These are phyloP conservation scores for Tausonia pullulans DNA, from an alignment of 1,284 basidiomycete species.

Conservation along the genomic window DNA sequence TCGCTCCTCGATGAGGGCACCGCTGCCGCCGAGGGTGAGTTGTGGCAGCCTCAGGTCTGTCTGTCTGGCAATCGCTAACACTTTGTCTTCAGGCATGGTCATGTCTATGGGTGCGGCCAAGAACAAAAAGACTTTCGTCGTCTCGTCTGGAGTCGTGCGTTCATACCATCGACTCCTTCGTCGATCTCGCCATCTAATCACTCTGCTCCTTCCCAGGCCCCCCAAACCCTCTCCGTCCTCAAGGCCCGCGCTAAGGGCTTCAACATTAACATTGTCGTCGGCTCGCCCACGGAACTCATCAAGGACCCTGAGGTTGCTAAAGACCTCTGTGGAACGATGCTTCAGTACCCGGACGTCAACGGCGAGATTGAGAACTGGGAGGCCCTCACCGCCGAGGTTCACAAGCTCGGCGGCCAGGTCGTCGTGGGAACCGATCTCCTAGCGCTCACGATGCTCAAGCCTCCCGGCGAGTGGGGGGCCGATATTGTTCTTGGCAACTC, in stretches of 20 bases:
- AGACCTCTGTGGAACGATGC: conserved; percentile 72
- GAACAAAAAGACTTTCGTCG: conserved; percentile 73
- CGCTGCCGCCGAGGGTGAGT: conserved; percentile 69
- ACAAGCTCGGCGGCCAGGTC: conserved; percentile 65
- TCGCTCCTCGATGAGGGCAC: conserved; percentile 86
- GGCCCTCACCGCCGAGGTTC: conserved; percentile 54
- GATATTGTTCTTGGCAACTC: conserved; percentile 93
- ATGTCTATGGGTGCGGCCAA: conserved; percentile 59
- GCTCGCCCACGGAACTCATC: conserved; percentile 45
- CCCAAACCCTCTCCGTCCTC: conserved; percentile 79
- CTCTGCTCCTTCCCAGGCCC: conserved; percentile 32
- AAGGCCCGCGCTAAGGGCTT: conserved; percentile 80
- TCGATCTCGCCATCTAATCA: too few species aligned
- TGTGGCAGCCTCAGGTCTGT: neutral
- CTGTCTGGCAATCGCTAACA: neutral
- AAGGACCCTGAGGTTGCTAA: conserved; percentile 45
- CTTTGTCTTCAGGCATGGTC: conserved; percentile 46
- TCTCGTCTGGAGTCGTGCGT: conserved; percentile 56
- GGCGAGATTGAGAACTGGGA: conserved; percentile 72
- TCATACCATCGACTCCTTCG: neutral
- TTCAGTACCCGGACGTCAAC: conserved; percentile 88
- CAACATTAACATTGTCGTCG: conserved; percentile 65
- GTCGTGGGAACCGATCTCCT: conserved; percentile 85
- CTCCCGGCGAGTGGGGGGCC: conserved; percentile 97
- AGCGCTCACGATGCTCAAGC: conserved; percentile 83